phyloP scores from a whole-genome alignment of 306 rosid species.

The Trifolium repens region DNA sequence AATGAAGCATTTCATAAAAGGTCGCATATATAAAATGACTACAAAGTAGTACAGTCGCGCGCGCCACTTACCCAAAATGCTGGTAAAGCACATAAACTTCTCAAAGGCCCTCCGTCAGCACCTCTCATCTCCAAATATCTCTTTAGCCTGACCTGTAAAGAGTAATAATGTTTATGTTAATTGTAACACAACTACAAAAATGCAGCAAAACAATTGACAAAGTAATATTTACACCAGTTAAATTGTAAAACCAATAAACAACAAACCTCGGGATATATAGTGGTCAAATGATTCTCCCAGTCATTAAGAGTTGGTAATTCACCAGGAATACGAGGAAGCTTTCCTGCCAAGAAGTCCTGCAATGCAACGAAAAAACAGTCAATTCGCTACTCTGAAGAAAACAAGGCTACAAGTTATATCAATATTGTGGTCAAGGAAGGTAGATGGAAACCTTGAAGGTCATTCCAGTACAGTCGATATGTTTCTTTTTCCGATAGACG shows the following conservation, averaged over 20 bases:
- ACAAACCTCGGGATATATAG: slow-evolving; percentile 91
- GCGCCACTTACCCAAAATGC: slow-evolving; percentile 84
- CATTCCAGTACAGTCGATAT: slow-evolving; percentile 88
- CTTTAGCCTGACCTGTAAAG: slow-evolving; percentile 89
- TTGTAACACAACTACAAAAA: slow-evolving; percentile 11
- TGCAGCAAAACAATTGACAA: slow-evolving; percentile 39
- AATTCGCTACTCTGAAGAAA: slow-evolving; percentile 26
- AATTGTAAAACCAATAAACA: slow-evolving; percentile 18
- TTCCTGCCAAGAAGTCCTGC: slow-evolving; percentile 86
- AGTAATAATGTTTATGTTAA: slow-evolving; percentile 27
- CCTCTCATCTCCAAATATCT: slow-evolving; percentile 99
- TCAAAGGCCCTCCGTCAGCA: slow-evolving; percentile 99
- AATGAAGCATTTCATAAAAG: slow-evolving; percentile 29
- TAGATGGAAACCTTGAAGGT: slow-evolving; percentile 86
- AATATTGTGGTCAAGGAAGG: slow-evolving; percentile 23
- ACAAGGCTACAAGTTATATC: background rate
- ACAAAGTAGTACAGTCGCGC: slow-evolving; percentile 10
- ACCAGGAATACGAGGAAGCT: slow-evolving; percentile 81
- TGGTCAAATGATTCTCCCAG: slow-evolving; percentile 98
- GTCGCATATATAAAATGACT: background rate
- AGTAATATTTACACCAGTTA: slow-evolving; percentile 25
- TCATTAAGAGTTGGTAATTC: slow-evolving; percentile 92
- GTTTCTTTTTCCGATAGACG: slow-evolving; percentile 78
- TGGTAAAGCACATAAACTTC: slow-evolving; percentile 97
- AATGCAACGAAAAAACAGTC: slow-evolving; percentile 48